Evolutionary conservation across 2,329 filamentous ascomycete species (phyloP).

Genomic region (Aureobasidium uvarum): DNA sequence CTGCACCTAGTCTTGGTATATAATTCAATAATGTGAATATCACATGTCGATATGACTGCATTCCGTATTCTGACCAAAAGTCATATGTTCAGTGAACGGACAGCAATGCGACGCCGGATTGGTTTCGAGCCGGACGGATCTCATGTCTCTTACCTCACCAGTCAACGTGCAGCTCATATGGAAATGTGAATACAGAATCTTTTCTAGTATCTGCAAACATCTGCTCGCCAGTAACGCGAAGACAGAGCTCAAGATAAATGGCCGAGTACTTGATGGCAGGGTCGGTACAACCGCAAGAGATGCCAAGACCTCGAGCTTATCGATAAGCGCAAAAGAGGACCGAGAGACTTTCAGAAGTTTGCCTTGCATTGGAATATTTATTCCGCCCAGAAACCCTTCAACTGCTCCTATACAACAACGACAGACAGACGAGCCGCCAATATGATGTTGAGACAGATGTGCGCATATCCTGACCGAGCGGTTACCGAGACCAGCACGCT

Average conservation of each 20-base stretch:
- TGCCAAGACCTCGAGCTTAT: neutral
- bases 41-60: neutral
- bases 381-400: neutral
- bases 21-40: neutral
- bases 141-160: too few species aligned
- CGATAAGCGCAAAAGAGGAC: slow-evolving; percentile 11
- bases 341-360: slow-evolving; percentile 19
- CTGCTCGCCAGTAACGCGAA: neutral
- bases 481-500: neutral
- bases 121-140: too few species aligned
- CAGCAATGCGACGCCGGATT: too few species aligned
- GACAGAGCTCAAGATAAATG: neutral
- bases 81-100: too few species aligned
- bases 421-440: neutral
- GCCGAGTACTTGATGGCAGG: neutral
- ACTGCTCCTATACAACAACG: neutral
- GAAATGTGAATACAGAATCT: too few species aligned
- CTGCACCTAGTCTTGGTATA: too few species aligned
- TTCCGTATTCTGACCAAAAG: too few species aligned
- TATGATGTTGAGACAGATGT: slow-evolving; percentile 26
- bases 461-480: neutral
- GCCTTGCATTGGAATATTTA: neutral
- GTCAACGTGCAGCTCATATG: too few species aligned
- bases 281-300: neutral
- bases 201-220: too few species aligned